Evolutionary conservation across 345 rosid species (phyloP), one percentile per base, ranked within the genome.

Genomic region (Cardamine resedifolia): DNA sequence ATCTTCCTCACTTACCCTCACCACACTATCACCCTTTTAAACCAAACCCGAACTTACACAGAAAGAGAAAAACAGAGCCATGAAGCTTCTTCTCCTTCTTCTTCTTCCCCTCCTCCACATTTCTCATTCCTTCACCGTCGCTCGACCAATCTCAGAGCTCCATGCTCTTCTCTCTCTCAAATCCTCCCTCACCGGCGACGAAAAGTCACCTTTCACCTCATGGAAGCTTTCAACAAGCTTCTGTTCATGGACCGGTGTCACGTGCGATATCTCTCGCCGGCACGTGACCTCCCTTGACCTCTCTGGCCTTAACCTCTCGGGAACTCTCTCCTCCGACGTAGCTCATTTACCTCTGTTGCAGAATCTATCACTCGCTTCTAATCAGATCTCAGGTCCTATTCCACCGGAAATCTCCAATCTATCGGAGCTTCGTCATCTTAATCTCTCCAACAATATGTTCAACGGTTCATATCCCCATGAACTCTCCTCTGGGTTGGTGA

Each of bases 371-470:
- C 71, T 88, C 49, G 87, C 91, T 6, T 73, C 43, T 31, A 88
- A 88, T 78, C 77, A 78, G 62, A 23, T 90, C 57, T 78, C 82
- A 2, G 98, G 98, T 4, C 89, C 86, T 8, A 73, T 93, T 48
- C 94, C 97, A 0, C 56, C 84, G 1, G 83, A 81, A 65, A 77
- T 92, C 59, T 72, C 90, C 4, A 66, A 79, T 31, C 71, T 87
- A 20, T 73, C 83, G 1, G 58, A 73, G 38, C 98, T 93, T 19
- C 89, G 85, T 1, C 75, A 16, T n/a, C 83, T 92, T 5, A 88
- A 90, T 72, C 85, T 92, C 48, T 90, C 96, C 62, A 86, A 88
- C 80, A 90, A 90, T 66, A 58, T 79, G 68, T 93, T 93, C 80
- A 86, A 83, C 24, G 89, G 86, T 18, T 63, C 94, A 7, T 89